phyloP scores from a whole-genome alignment of 2,329 filamentous ascomycete species.

The Aureobasidium sp. region DNA sequence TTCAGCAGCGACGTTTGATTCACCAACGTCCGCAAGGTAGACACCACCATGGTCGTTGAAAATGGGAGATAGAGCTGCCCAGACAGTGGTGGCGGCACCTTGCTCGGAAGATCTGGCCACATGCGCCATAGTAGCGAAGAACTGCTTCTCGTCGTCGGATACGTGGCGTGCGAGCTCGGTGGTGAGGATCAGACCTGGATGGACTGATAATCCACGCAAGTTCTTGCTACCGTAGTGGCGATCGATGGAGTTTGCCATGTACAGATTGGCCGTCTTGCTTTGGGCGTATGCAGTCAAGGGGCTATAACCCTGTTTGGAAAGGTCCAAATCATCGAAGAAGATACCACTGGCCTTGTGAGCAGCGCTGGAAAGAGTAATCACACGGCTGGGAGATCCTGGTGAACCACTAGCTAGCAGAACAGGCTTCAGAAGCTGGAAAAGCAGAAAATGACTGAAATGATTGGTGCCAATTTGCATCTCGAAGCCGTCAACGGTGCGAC shows the following conservation, averaged over 20 bases:
- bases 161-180: conserved; percentile 26
- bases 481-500: conserved; percentile 50
- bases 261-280: conserved; percentile 59
- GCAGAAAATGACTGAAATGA: conserved; percentile 60
- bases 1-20: conserved; percentile 33
- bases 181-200: conserved; percentile 51
- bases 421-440: conserved; percentile 57
- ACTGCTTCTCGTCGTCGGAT: conserved; percentile 24
- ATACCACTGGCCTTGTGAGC: conserved; percentile 33
- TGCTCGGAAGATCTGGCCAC: conserved; percentile 38
- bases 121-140: background rate
- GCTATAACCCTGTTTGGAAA: conserved; percentile 27
- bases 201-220: conserved; percentile 50
- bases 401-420: conserved; percentile 46
- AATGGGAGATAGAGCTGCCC: conserved; percentile 47
- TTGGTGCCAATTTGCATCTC: conserved; percentile 62
- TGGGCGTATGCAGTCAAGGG: conserved; percentile 48
- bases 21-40: conserved; percentile 50
- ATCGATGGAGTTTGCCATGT: conserved; percentile 59
- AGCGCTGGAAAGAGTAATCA: conserved; percentile 52
- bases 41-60: conserved; percentile 53
- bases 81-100: conserved; percentile 56
- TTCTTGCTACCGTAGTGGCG: conserved; percentile 50
- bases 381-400: conserved; percentile 47
- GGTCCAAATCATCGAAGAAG: conserved; percentile 39